These are phyloP conservation scores for Spiromastix sp. DNA, from an alignment of 2,329 filamentous ascomycete species.

Conservation along the genomic window DNA sequence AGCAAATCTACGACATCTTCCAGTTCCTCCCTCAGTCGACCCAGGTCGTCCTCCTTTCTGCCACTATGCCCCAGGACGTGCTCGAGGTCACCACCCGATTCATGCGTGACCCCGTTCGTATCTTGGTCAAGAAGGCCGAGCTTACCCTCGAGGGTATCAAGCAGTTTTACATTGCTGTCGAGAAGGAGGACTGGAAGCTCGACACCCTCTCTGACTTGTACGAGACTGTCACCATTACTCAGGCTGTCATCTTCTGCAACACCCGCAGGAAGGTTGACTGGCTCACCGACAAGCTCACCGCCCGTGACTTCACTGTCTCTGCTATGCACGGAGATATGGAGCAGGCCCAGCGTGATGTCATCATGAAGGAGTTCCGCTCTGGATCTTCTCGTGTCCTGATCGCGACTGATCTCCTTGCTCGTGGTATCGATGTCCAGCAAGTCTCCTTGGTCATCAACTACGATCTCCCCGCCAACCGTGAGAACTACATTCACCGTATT, in stretches of 20 bases:
- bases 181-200: constrained; percentile 99
- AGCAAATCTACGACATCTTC: constrained; percentile 99
- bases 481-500: constrained; percentile 99
- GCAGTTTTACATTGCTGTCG: constrained; percentile 99
- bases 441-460: constrained; percentile 99
- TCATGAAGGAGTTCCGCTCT: constrained; percentile 99
- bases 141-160: constrained; percentile 99
- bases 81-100: constrained; percentile 99
- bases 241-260: constrained; percentile 99
- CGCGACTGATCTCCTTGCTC: constrained; percentile 91
- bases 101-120: constrained; percentile 98
- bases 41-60: constrained; percentile 95
- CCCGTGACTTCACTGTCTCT: constrained; percentile 97
- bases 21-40: constrained; percentile 95
- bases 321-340: constrained; percentile 99
- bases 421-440: constrained; percentile 99
- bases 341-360: constrained; percentile 92
- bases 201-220: constrained; percentile 98
- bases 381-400: constrained; percentile 98
- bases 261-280: constrained; percentile 99
- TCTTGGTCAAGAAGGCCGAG: constrained; percentile 99
- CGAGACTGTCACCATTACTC: constrained; percentile 98
- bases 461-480: constrained; percentile 94
- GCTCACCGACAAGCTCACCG: constrained; percentile 98
- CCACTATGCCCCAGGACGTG: constrained; percentile 98